Base-by-base conservation (phyloP, 1,284 basidiomycete genomes). In the Boletus semigastroideus region DNA sequence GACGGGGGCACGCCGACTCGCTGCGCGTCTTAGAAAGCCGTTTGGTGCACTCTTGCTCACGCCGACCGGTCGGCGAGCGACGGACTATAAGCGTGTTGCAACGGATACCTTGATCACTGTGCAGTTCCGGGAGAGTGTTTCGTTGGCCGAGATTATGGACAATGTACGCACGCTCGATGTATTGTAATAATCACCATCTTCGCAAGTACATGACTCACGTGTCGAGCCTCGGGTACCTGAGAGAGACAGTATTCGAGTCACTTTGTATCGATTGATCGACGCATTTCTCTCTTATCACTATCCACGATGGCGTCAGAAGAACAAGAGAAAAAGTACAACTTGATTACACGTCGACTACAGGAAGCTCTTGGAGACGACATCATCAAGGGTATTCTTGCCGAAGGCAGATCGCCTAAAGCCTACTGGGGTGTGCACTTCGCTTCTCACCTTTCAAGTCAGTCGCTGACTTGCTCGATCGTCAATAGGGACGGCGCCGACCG, bases 401-500 rank as follows among this genome's bases (percentile, higher is more conserved):
- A 97, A 64, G 90, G 87, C 33, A 78, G 82, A 64, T 74, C 82
- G 41, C 86, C 84, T 34, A 94, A 87, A 69, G 86, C 85, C 63
- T 96, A 96, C 82, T 97, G 90, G 90, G 94, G 93, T 87, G 62
- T 49, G 86, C 79, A 59, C 43, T 44, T 22, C 52, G 25, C 44
- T 41, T 48, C 43, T 31, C 51, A 38, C 31, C 20, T 11, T 39
- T 40, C 20, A 44, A 40, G 37, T 28, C 41, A 34, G 42, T 31
- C 30, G 33, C 43, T 50, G 19, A 59, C 39, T 53, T 36, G 3
- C n/a, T 34, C 12, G 48, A 33, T 42, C 22, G 43, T 41, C 45
- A 2, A 30, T 54, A 96, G 95, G 95, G 45, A 90, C 92, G 22
- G 94, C 96, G 14, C 86, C 94, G 1, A 99, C 96, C 4, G 96